Conservation (phyloP, 768 basidiomycete genomes). For the Termitomyces sp. region DNA sequence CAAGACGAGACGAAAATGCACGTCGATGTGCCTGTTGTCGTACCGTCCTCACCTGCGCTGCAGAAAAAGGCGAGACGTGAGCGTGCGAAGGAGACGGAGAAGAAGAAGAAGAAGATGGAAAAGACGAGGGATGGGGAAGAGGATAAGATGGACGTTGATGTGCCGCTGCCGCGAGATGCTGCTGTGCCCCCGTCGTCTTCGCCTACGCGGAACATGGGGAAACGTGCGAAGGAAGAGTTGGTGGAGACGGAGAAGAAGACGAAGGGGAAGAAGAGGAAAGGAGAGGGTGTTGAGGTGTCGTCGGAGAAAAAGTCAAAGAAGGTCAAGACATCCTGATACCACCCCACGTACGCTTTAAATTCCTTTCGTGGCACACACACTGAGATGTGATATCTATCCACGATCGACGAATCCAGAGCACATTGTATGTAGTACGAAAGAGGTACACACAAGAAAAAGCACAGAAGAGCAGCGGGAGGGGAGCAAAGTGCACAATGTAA, state of each 20-base stretch:
- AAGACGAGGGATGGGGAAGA: conserved; percentile 17
- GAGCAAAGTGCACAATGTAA: conserved; percentile 11
- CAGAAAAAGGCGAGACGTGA: conserved; percentile 8
- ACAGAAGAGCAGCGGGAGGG: conserved; percentile 1
- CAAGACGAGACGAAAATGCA: conserved; percentile 21
- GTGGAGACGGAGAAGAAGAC: conserved; percentile 22
- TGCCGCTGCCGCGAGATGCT: background rate
- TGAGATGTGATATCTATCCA: background rate
- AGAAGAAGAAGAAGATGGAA: conserved; percentile 26
- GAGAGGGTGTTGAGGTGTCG: conserved; percentile 20
- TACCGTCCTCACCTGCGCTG: background rate
- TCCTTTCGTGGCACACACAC: background rate
- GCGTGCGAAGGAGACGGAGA: conserved; percentile 10
- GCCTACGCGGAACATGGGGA: conserved; percentile 7
- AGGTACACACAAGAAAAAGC: conserved; percentile 4
- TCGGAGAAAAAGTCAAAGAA: conserved; percentile 46
- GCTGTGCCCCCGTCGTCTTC: background rate
- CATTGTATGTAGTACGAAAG: conserved; percentile 4
- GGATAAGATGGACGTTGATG: conserved; percentile 19
- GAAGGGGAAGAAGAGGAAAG: conserved; percentile 47
- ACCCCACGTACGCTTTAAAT: too few relatives aligned
- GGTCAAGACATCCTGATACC: conserved; percentile 23
- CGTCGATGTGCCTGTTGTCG: conserved; percentile 4
- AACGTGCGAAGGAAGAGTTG: conserved; percentile 8
- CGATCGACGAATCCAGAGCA: background rate